Percentiles rank a stretch among this genome's conserved stretches.
These are phyloP conservation scores for Calonectria pseudoturangicola DNA, from an alignment of 2,329 filamentous ascomycete genomes.

Conservation along the genomic window DNA sequence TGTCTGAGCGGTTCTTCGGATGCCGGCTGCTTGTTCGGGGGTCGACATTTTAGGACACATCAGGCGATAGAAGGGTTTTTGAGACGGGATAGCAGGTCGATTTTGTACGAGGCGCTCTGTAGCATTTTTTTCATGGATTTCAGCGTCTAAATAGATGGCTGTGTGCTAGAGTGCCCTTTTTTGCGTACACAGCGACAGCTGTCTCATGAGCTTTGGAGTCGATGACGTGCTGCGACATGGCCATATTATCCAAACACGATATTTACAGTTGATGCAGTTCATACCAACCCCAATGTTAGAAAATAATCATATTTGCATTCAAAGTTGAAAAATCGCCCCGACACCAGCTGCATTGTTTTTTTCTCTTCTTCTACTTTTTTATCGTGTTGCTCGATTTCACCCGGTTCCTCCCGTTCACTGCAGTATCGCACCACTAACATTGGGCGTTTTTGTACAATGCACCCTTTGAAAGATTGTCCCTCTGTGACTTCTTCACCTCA, in stretches of 20 bases:
- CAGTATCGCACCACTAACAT: conserved; percentile 44
- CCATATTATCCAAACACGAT: conserved; percentile 21
- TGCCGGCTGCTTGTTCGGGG: conserved; percentile 44
- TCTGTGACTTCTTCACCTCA: too few species aligned
- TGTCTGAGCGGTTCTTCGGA: conserved; percentile 45
- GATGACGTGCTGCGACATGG: conserved; percentile 34
- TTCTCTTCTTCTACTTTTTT: conserved; percentile 9
- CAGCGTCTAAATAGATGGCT: conserved; percentile 57
- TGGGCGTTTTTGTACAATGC: conserved; percentile 39
- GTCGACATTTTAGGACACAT: conserved; percentile 47
- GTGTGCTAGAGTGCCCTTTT: conserved; percentile 42
- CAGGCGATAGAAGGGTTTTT: conserved; percentile 50
- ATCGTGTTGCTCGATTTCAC: conserved; percentile 55
- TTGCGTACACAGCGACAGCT: conserved; percentile 15
- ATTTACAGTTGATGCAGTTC: conserved; percentile 21
- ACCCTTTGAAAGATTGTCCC: too few species aligned
- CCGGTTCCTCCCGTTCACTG: conserved; percentile 59
- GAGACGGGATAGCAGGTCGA: conserved; percentile 46
- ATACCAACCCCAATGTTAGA: conserved; percentile 17
- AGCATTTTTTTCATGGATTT: conserved; percentile 49
- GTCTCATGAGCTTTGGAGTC: conserved; percentile 27
- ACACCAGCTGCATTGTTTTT: not conserved
- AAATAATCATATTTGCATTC: not conserved
- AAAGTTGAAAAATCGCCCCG: too few species aligned
- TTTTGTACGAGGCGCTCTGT: conserved; percentile 54